A percentile compares a stretch with the other conserved stretches of the same genome.
Conservation (phyloP, 2,329 filamentous ascomycete species). For the Botryotinia globosa region DNA sequence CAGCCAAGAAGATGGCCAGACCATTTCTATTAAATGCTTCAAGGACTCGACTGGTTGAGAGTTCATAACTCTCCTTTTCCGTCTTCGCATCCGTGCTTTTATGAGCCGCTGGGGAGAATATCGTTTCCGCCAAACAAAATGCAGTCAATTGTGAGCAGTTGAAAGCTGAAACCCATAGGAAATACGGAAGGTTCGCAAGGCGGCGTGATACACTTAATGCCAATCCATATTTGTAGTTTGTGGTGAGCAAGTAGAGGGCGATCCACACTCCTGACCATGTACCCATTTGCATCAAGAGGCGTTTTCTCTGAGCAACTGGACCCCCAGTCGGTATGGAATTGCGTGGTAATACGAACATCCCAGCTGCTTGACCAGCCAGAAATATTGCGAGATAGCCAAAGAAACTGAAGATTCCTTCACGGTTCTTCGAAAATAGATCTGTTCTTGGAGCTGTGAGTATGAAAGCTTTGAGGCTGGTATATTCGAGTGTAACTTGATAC, state of each 20-base stretch:
- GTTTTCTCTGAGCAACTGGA: conserved; percentile 49
- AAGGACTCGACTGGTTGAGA: conserved; percentile 78
- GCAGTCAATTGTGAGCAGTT: conserved; percentile 79
- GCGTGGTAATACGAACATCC: conserved; percentile 73
- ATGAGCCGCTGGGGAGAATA: conserved; percentile 73
- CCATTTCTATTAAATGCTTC: conserved; percentile 87
- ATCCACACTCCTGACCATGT: conserved; percentile 68
- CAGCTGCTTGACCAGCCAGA: conserved; percentile 79
- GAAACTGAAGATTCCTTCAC: conserved; percentile 95
- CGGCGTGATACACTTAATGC: conserved; percentile 79
- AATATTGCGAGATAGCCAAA: conserved; percentile 93
- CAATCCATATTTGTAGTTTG: conserved; percentile 66
- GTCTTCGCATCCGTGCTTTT: conserved; percentile 47
- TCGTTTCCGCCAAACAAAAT: conserved; percentile 73
- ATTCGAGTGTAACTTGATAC: conserved; percentile 76
- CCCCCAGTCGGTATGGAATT: conserved; percentile 45
- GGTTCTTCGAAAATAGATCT: conserved; percentile 81
- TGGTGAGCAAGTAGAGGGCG: conserved; percentile 65
- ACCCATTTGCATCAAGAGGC: conserved; percentile 61
- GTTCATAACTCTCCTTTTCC: conserved; percentile 62
- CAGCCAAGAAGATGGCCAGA: conserved; percentile 76
- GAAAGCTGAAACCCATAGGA: conserved; percentile 89
- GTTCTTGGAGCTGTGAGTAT: conserved; percentile 78
- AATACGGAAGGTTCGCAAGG: conserved; percentile 88
- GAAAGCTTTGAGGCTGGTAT: conserved; percentile 74